Evolutionary conservation across 2,329 filamentous ascomycete genomes (phyloP), one percentile per base, ranked within the genome.

Genomic region (Penicillium sp.): DNA sequence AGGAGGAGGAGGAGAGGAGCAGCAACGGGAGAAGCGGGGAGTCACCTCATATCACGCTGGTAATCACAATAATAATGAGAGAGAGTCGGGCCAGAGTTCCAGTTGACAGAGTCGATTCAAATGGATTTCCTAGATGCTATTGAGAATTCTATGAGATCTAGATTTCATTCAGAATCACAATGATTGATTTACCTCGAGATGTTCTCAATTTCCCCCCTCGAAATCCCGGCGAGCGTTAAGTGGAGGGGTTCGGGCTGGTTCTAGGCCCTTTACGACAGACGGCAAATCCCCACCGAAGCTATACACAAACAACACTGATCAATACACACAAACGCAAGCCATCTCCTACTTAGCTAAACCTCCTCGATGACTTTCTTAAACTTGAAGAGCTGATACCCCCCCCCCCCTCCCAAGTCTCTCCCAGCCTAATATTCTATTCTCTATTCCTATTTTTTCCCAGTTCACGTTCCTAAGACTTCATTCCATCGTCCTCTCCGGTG

Each of bases 31-130:
- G 63, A 65, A 66, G 66, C 66, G 67, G 68, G 66, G 66, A 68
- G 66, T 68, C 68, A 70, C 68, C 68, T 68, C 68, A 70, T 66
- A 66, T 68, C 64, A 64, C 63, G 50, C 47, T 45, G 56, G 54
- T 58, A 57, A 59, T 26, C n/a, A n/a, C n/a, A n/a, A 47, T 13
- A n/a, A 28, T 13, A 15, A 30, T 10, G 45, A 30, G 26, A 15
- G 22, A 1, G 3, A 12, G 19, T 13, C 19, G 44, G 38, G 38
- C 38, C n/a, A 22, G 19, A 44, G 19, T 30, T 10, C 26, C 26
- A 49, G 26, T 47, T 7, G 38, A 40, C 9, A 9, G 22, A 47
- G 44, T 49, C 45, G 26, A 30, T 49, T 30, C 45, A 30, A 10
- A 17, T 49, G 8, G 8, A 28, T 28, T 5, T 4, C 6, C 8